A percentile compares a stretch with the other conserved stretches of the same genome.
Conservation (phyloP, 768 basidiomycete genomes). For the Calocybe gangraenosa region DNA sequence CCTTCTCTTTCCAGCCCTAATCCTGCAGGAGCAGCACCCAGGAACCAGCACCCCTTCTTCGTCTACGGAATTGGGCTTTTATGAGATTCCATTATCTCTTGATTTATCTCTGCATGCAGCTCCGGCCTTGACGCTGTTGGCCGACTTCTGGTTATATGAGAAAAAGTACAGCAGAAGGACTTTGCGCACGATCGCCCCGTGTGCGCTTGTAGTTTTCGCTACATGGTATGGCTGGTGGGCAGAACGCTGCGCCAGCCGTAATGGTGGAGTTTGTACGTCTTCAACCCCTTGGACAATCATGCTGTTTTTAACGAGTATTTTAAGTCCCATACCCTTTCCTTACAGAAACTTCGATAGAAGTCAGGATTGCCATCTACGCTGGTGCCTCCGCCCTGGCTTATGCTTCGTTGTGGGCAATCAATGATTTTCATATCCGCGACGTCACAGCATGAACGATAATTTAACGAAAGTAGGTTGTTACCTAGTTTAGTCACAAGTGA, state of each 20-base stretch:
- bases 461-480: too few relatives aligned
- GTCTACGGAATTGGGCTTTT: constrained; percentile 22
- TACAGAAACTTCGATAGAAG: constrained; percentile 47
- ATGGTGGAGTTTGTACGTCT: constrained; percentile 54
- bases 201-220: constrained; percentile 24
- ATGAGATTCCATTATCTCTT: constrained; percentile 44
- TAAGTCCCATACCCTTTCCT: constrained; percentile 85
- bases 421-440: constrained; percentile 42
- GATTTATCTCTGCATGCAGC: constrained; percentile 66
- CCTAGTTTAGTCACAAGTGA: too few relatives aligned
- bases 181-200: constrained; percentile 22
- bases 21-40: constrained; percentile 32
- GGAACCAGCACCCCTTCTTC: constrained; percentile 19
- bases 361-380: constrained; percentile 58
- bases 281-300: constrained; percentile 1
- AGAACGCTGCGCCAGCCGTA: constrained; percentile 61
- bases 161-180: constrained; percentile 39
- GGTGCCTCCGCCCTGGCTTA: constrained; percentile 48
- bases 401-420: constrained; percentile 53
- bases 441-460: too few relatives aligned
- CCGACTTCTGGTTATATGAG: constrained; percentile 71
- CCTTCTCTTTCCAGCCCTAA: constrained; percentile 50
- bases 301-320: constrained; percentile 1
- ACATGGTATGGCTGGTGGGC: constrained; percentile 59
- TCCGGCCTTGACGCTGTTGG: constrained; percentile 52